Percentiles rank a stretch among this genome's conserved stretches.
These are phyloP conservation scores for Amniculicola lignicola DNA, from an alignment of 495 filamentous ascomycete species.

Conservation along the genomic window DNA sequence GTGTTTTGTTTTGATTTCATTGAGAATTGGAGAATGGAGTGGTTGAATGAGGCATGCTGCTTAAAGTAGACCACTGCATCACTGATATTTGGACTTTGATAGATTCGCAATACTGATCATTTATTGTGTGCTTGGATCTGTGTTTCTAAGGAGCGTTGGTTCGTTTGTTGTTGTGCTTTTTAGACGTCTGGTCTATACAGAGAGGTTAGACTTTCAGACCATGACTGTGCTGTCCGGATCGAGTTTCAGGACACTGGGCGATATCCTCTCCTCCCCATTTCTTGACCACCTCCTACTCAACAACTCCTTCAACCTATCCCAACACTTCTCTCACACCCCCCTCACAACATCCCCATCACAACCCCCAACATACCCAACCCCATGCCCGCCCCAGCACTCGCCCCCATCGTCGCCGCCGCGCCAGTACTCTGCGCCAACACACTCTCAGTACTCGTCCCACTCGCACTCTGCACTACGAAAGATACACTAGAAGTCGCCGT, in stretches of 20 bases:
- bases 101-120: no score
- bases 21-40: not conserved
- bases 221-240: no score
- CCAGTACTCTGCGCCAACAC: not conserved
- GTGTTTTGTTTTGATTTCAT: slow-evolving; percentile 11
- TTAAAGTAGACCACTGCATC: not conserved
- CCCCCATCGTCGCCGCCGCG: not conserved
- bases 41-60: not conserved
- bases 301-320: no score
- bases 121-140: no score
- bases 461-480: not conserved
- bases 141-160: no score
- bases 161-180: no score
- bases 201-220: no score
- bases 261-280: no score
- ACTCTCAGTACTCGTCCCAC: not conserved
- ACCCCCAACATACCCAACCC: not conserved
- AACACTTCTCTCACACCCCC: not conserved
- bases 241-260: no score
- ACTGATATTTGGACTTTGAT: no score
- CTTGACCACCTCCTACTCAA: no score
- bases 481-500: not conserved
- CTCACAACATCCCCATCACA: not conserved
- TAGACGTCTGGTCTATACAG: no score
- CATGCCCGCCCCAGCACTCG: not conserved